Conservation (phyloP, 1,139 yeast genomes). For the Debaryomycetaceae sp. region DNA sequence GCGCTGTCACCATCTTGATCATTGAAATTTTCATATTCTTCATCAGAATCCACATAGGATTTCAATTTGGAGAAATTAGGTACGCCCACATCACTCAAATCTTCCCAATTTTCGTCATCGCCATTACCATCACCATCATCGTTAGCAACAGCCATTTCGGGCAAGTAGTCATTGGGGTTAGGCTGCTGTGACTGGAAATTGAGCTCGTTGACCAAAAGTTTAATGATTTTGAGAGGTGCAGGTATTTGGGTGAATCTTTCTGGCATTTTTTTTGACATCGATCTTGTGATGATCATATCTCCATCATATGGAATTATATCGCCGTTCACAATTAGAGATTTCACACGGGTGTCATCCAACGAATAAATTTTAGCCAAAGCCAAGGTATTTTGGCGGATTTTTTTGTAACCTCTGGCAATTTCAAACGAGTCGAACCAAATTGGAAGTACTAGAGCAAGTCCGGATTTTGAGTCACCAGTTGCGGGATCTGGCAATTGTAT, state of each 20-base stretch:
- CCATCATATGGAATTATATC: slow-evolving; percentile 65
- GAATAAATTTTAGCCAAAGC: slow-evolving; percentile 65
- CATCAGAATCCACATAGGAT: slow-evolving; percentile 49
- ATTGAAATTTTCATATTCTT: slow-evolving; percentile 31
- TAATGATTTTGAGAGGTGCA: slow-evolving; percentile 69
- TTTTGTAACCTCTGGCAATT: slow-evolving; percentile 73
- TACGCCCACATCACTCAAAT: slow-evolving; percentile 63
- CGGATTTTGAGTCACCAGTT: slow-evolving; percentile 19
- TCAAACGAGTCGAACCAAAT: slow-evolving; percentile 86
- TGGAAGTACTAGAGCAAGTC: slow-evolving; percentile 33
- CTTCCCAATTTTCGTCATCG: slow-evolving; percentile 62
- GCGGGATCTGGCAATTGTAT: slow-evolving; percentile 30
- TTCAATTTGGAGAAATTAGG: slow-evolving; percentile 58
- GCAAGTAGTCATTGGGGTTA: slow-evolving; percentile 35
- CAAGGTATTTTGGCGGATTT: slow-evolving; percentile 64
- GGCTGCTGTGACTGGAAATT: slow-evolving; percentile 54
- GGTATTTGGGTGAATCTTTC: slow-evolving; percentile 62
- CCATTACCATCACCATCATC: slow-evolving; percentile 34
- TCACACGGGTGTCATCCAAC: slow-evolving; percentile 53
- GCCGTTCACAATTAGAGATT: slow-evolving; percentile 63
- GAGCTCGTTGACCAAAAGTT: slow-evolving; percentile 67
- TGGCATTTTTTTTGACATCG: slow-evolving; percentile 72
- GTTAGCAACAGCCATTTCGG: slow-evolving; percentile 24
- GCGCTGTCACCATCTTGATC: slow-evolving; percentile 38
- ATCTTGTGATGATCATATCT: slow-evolving; percentile 72